Evolutionary conservation across 345 rosid genomes (phyloP), one percentile per base, ranked within the genome.

Genomic region (Euphorbia pulcherrima): DNA sequence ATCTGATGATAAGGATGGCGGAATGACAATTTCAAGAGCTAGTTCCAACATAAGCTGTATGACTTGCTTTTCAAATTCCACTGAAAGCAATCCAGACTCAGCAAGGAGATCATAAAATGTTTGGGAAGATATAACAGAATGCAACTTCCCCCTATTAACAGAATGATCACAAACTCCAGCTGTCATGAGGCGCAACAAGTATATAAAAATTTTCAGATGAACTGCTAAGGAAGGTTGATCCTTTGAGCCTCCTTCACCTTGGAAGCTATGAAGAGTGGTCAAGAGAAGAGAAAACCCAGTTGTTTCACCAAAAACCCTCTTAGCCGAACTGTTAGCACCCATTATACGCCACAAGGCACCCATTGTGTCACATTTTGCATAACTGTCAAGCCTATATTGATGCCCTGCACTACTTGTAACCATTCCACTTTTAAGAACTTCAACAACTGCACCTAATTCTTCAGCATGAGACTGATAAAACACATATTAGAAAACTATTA

Each of bases 361-460:
- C 97, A 95, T 90, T 41, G 86, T 88, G 79, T 95, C 99, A 79
- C 99, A 95, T 85, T 83, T 89, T 66, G 99, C 96, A 81, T 90
- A 93, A 82, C 78, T 83, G 72, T 79, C 87, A 84, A 95, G 92
- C 81, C 76, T 86, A 85, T 92, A 90, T 61, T 92, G 99, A 83
- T 87, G 80, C 71, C 97, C 99, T 55, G 87, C 78, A 41, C 83
- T 79, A 79, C 97, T 84, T 71, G 93, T 88, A 74, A 92, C 96
- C 93, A 95, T 92, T 77, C 97, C 97, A 76, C 99, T 86, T 85
- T 95, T 95, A 61, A 95, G 83, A 83, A 92, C 85, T 78, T 95
- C 97, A 71, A 95, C 87, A 78, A 95, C 88, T 29, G 81, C 86
- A 41, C 96, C 89, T 78, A 95, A 72, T 72, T 95, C 99, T 71